Percentiles rank a stretch among this genome's conserved stretches.
These are phyloP conservation scores for Infundibulicybe gibba DNA, from an alignment of 768 basidiomycete species.

Conservation along the genomic window DNA sequence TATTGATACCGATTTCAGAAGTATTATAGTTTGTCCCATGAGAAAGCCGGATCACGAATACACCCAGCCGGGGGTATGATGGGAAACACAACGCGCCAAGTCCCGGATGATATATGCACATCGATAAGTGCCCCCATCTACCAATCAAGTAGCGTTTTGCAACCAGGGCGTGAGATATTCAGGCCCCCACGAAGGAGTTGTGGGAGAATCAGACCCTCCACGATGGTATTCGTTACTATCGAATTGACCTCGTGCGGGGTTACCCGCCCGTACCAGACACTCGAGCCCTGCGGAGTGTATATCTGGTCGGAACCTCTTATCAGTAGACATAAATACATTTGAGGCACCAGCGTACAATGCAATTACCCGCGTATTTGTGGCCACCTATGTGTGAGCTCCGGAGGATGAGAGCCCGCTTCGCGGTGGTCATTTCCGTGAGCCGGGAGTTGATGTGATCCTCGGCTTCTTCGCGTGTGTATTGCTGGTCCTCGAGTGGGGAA, in stretches of 20 bases:
- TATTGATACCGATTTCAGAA: no score
- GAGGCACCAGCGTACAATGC: constrained; percentile 60
- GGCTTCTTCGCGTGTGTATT: constrained; percentile 47
- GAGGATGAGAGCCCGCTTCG: constrained; percentile 77
- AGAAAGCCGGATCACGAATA: no score
- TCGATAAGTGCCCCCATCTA: constrained; percentile 22
- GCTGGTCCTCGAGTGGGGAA: constrained; percentile 58
- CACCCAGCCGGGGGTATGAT: no score
- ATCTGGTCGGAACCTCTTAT: constrained; percentile 45
- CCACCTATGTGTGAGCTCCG: constrained; percentile 90
- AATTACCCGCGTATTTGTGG: constrained; percentile 90
- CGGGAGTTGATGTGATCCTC: constrained; percentile 51
- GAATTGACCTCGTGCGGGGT: constrained; percentile 85
- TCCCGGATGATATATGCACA: constrained; percentile 2
- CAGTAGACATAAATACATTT: constrained; percentile 1
- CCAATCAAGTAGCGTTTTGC: constrained; percentile 71
- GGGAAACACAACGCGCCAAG: neutral
- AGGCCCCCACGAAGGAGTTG: constrained; percentile 84
- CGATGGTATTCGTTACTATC: constrained; percentile 84
- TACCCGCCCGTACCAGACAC: constrained; percentile 93
- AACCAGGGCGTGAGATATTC: constrained; percentile 70
- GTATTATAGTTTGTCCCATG: no score
- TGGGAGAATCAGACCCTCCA: constrained; percentile 80
- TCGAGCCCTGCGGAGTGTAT: constrained; percentile 80
- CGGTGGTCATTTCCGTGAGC: constrained; percentile 46